Conservation (phyloP, 768 basidiomycete species). For the Leccinum obscurum region DNA sequence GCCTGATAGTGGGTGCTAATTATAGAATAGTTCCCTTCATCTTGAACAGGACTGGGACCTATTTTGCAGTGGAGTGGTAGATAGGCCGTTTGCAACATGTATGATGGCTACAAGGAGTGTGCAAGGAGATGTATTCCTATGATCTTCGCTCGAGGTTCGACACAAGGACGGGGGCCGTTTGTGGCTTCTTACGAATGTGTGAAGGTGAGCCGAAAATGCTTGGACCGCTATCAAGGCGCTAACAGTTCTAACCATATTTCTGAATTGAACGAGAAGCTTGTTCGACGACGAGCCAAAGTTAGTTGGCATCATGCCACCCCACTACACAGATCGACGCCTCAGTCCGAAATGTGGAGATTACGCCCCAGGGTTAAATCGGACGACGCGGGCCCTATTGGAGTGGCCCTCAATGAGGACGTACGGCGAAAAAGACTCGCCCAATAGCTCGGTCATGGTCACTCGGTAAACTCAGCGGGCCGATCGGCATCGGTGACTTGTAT, state of each 20-base stretch:
- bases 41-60: background rate
- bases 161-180: background rate
- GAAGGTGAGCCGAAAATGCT: background rate
- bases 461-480: slow-evolving; percentile 18
- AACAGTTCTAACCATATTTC: background rate
- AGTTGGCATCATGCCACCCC: background rate
- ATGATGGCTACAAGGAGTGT: background rate
- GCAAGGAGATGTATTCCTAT: background rate
- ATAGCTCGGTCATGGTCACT: background rate
- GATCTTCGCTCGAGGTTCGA: background rate
- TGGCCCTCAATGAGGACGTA: slow-evolving; percentile 3
- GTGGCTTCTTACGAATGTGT: background rate
- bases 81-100: background rate
- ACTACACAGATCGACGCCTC: background rate
- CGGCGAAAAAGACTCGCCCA: slow-evolving; percentile 29
- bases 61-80: background rate
- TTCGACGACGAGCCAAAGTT: background rate
- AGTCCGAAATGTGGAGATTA: background rate
- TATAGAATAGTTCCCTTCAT: slow-evolving; percentile 5
- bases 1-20: background rate
- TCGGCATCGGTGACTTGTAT: slow-evolving; percentile 19
- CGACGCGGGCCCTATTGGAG: background rate
- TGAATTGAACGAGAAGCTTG: background rate
- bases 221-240: background rate
- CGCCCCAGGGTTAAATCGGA: background rate